Percentiles rank a stretch among this genome's conserved stretches.
Evolutionary conservation across 2,329 filamentous ascomycete genomes (phyloP).

Genomic region (Tolypocladium paradoxum): DNA sequence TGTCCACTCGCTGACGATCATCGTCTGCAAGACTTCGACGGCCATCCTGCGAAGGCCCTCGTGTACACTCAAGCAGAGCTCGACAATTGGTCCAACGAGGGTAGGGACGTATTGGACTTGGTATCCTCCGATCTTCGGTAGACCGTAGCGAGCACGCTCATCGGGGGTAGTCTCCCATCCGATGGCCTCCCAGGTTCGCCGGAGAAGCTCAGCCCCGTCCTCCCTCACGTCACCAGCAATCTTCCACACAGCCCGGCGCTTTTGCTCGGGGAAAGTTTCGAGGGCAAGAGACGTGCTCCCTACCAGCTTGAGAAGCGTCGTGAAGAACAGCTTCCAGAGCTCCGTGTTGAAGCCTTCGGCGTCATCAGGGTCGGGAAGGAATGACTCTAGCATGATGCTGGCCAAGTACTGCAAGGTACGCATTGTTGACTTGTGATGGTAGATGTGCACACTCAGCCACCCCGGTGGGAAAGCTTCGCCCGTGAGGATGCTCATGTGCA

Average conservation of each 20-base stretch:
- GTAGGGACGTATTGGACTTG: conserved; percentile 97
- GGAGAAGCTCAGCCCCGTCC: conserved; percentile 75
- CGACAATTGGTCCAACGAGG: conserved; percentile 82
- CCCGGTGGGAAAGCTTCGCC: conserved; percentile 80
- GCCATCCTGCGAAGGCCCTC: conserved; percentile 82
- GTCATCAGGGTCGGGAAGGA: conserved; percentile 81
- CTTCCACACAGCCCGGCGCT: conserved; percentile 93
- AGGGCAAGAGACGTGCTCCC: conserved; percentile 80
- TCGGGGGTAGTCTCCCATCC: conserved; percentile 87
- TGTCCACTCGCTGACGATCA: conserved; percentile 98
- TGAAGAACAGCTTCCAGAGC: conserved; percentile 89
- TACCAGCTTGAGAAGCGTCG: conserved; percentile 77
- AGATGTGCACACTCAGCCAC: conserved; percentile 91
- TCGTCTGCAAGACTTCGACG: conserved; percentile 87
- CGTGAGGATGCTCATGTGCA: conserved; percentile 79
- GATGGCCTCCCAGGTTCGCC: conserved; percentile 85
- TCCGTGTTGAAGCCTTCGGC: conserved; percentile 88
- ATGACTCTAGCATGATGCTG: conserved; percentile 67
- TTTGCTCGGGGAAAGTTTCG: conserved; percentile 95
- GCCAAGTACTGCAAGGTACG: conserved; percentile 74
- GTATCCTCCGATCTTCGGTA: conserved; percentile 84
- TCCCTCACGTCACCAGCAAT: conserved; percentile 95
- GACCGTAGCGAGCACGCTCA: conserved; percentile 64
- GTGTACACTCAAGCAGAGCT: conserved; percentile 90
- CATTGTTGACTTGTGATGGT: conserved; percentile 85